Conservation (phyloP, 2,329 filamentous ascomycete species). For the Alternaria gaisen region DNA sequence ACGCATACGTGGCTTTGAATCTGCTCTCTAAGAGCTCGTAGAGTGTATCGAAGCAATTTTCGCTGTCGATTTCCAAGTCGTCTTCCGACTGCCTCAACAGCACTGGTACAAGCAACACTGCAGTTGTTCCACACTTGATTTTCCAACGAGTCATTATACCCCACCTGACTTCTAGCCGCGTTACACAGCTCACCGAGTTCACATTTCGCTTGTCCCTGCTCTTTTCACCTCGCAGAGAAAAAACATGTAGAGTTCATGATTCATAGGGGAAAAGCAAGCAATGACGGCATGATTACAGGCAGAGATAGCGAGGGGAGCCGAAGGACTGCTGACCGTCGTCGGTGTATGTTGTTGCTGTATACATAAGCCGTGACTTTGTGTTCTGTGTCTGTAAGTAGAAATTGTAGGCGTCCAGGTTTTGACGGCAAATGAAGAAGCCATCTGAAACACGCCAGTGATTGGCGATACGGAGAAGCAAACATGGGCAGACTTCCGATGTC, state of each 20-base stretch:
- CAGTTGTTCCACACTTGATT: neutral
- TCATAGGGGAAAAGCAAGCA: neutral
- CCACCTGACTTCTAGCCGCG: neutral
- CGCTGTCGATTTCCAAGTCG: too few species aligned
- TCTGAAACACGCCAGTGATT: constrained; percentile 18
- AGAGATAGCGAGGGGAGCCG: neutral
- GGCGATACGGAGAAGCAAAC: constrained; percentile 7
- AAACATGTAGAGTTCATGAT: neutral
- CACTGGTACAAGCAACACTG: too few species aligned
- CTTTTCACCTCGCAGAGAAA: neutral
- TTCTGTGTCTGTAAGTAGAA: neutral
- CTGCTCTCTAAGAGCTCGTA: constrained; percentile 22
- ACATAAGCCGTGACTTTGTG: neutral
- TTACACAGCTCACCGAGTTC: neutral
- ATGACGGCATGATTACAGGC: neutral
- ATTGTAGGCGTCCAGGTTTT: constrained; percentile 1
- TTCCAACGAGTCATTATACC: neutral
- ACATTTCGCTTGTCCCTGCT: neutral
- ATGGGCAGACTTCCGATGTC: neutral
- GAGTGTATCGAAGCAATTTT: neutral
- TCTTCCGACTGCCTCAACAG: neutral
- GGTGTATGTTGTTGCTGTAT: neutral
- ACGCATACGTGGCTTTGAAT: constrained; percentile 15
- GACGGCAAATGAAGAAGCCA: constrained; percentile 4
- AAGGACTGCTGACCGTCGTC: neutral